Evolutionary conservation across 345 rosid genomes (phyloP).

Genomic region (Aquilaria sinensis): DNA sequence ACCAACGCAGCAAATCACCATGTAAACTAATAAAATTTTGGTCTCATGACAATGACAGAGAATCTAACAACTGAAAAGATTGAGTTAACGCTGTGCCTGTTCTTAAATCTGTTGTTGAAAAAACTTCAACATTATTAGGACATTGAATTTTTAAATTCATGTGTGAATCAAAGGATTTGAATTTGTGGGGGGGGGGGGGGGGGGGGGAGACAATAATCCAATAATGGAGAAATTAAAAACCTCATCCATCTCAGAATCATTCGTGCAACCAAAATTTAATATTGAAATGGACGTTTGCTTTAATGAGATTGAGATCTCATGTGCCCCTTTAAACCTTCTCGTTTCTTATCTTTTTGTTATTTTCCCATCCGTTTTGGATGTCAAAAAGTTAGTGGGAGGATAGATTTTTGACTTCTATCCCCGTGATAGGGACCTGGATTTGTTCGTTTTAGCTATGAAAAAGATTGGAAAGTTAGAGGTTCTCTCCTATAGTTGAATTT

Average conservation of each 20-base stretch:
- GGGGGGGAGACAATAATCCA: background rate
- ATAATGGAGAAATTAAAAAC: background rate
- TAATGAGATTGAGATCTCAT: slow-evolving; percentile 14
- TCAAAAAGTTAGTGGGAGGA: slow-evolving; percentile 5
- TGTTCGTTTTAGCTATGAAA: slow-evolving; percentile 15
- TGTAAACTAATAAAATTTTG: too few relatives aligned
- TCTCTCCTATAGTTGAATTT: background rate
- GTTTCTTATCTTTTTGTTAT: too few relatives aligned
- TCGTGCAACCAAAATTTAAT: slow-evolving; percentile 15
- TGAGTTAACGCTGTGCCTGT: too few relatives aligned
- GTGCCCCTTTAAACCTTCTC: background rate
- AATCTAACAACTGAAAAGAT: too few relatives aligned
- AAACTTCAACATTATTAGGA: too few relatives aligned
- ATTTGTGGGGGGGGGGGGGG: too few relatives aligned
- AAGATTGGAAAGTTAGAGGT: slow-evolving; percentile 1
- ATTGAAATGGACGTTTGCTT: slow-evolving; percentile 14
- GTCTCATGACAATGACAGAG: too few relatives aligned
- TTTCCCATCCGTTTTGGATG: slow-evolving; percentile 2
- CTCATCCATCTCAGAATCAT: slow-evolving; percentile 14
- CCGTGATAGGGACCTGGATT: slow-evolving; percentile 17
- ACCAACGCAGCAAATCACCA: too few relatives aligned
- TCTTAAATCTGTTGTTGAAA: too few relatives aligned
- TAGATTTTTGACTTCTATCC: slow-evolving; percentile 17
- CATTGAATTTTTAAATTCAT: too few relatives aligned
- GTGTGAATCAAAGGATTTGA: background rate